Percentiles rank a stretch among this genome's conserved stretches.
phyloP scores from a whole-genome alignment of 805 yeast genomes.

The Zygosaccharomyces bailii region DNA sequence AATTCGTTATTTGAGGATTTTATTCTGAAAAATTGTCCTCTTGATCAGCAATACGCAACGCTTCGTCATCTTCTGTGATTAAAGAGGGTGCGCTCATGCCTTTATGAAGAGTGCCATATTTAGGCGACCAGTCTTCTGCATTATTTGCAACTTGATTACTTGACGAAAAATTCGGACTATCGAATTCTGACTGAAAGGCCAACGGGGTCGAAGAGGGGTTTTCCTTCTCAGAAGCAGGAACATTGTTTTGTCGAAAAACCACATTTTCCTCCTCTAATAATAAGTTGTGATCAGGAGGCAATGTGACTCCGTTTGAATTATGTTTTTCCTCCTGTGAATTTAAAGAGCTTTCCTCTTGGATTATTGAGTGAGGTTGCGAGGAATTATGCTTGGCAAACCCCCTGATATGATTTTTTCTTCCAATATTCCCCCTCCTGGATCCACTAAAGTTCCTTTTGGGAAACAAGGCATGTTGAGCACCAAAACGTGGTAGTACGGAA shows the following conservation, averaged over 20 bases:
- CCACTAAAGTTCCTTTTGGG: slow-evolving; percentile 16
- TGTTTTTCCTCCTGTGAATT: slow-evolving; percentile 22
- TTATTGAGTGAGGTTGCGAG: slow-evolving; percentile 27
- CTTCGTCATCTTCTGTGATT: slow-evolving; percentile 22
- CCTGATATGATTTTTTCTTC: slow-evolving; percentile 27
- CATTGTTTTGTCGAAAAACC: slow-evolving; percentile 1
- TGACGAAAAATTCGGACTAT: background rate
- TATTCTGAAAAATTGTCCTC: slow-evolving; percentile 25
- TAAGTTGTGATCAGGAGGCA: slow-evolving; percentile 1
- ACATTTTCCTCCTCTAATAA: slow-evolving; percentile 9
- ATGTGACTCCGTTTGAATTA: slow-evolving; percentile 2
- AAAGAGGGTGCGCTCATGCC: slow-evolving; percentile 17
- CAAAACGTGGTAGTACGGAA: slow-evolving; percentile 25
- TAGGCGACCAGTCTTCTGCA: slow-evolving; percentile 24
- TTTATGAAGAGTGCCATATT: slow-evolving; percentile 11
- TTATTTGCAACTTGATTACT: slow-evolving; percentile 14
- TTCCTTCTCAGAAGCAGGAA: background rate
- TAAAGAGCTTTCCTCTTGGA: slow-evolving; percentile 33
- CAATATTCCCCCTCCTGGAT: slow-evolving; percentile 17
- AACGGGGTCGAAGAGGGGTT: background rate
- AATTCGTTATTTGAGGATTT: background rate
- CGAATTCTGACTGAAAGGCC: background rate
- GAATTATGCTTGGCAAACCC: slow-evolving; percentile 20
- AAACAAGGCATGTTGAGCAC: slow-evolving; percentile 19
- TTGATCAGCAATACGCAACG: slow-evolving; percentile 26